phyloP scores from a whole-genome alignment of 2,329 filamentous ascomycete genomes.

The Aspergillus sp. region DNA sequence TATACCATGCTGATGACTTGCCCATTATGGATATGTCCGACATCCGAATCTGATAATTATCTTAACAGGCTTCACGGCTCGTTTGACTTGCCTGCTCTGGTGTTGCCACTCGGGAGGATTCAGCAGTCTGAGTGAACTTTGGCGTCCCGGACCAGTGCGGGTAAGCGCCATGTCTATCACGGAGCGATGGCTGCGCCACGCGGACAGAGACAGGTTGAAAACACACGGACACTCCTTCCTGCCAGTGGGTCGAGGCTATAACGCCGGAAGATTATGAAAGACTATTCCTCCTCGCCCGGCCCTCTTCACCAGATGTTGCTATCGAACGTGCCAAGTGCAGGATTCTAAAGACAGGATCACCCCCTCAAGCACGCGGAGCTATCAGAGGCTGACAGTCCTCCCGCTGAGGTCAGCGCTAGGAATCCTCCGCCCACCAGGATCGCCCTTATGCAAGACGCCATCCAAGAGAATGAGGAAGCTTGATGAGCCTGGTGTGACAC shows the following conservation, averaged over 20 bases:
- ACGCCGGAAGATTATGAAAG: not conserved
- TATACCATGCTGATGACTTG: not conserved
- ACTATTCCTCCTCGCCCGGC: not conserved
- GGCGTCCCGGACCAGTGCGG: not conserved
- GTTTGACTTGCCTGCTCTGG: not conserved
- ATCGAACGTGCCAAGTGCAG: not conserved
- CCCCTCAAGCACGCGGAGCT: not conserved
- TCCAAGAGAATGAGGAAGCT: not conserved
- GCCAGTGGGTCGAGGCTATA: not conserved
- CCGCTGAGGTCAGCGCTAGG: not conserved
- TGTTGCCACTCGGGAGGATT: not conserved
- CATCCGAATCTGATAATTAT: not conserved
- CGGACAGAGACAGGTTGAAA: not conserved
- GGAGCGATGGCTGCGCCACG: not conserved
- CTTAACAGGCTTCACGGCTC: not conserved
- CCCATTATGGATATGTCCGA: not conserved
- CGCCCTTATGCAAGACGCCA: not conserved
- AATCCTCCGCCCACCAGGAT: not conserved
- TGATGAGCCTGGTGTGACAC: constrained; percentile 1
- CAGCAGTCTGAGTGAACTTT: not conserved
- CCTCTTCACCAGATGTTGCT: not conserved
- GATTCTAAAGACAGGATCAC: not conserved
- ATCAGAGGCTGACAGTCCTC: not conserved
- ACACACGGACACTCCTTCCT: not conserved
- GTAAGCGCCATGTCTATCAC: not conserved